Evolutionary conservation across 805 yeast genomes (phyloP).

Genomic region (Schwanniomyces vanrijiae): DNA sequence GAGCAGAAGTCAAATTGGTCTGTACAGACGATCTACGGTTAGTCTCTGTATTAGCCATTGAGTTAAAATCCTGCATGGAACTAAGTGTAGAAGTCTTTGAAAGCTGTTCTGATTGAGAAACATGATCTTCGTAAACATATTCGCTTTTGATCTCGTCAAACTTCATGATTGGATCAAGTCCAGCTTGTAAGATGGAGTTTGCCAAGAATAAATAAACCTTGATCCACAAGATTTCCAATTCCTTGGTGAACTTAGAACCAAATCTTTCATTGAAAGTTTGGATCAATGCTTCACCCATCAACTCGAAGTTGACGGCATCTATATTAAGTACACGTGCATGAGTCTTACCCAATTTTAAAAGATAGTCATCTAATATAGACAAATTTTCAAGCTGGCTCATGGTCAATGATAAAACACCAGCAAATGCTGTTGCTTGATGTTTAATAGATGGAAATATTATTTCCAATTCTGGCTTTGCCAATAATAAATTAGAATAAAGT

Average conservation of each 20-base stretch:
- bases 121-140: neutral
- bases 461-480: slow-evolving; percentile 61
- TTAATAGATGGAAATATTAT: slow-evolving; percentile 68
- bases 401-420: slow-evolving; percentile 72
- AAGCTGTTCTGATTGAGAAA: neutral
- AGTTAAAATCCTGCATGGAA: slow-evolving; percentile 1
- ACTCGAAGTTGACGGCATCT: slow-evolving; percentile 63
- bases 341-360: slow-evolving; percentile 65
- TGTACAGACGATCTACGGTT: neutral
- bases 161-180: slow-evolving; percentile 48
- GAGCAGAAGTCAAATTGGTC: slow-evolving; percentile 1
- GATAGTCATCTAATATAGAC: slow-evolving; percentile 54
- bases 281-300: slow-evolving; percentile 72
- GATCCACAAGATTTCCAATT: slow-evolving; percentile 70
- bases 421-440: slow-evolving; percentile 79
- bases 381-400: slow-evolving; percentile 64
- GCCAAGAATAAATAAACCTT: slow-evolving; percentile 67
- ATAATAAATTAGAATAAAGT: slow-evolving; percentile 66
- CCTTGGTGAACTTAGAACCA: slow-evolving; percentile 50
- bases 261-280: slow-evolving; percentile 69
- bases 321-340: slow-evolving; percentile 76
- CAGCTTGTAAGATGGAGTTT: slow-evolving; percentile 63
- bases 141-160: slow-evolving; percentile 9
- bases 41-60: neutral
- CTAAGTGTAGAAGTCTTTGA: neutral